Percentiles rank a stretch among this genome's conserved stretches.
Evolutionary conservation across 306 rosid genomes (phyloP).

Genomic region (Albizia julibrissin): DNA sequence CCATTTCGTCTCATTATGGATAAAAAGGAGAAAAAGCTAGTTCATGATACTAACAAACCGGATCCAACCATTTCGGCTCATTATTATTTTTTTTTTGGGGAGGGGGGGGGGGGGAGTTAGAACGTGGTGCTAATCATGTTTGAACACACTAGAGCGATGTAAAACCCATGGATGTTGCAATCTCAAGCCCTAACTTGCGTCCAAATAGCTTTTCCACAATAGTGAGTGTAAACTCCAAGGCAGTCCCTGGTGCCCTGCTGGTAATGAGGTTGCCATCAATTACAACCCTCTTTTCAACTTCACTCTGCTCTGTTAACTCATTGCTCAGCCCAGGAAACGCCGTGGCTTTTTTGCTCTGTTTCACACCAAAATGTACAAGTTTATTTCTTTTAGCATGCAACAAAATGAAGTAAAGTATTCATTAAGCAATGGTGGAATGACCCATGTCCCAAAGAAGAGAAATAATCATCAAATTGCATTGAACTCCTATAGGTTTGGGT

Average conservation of each 20-base stretch:
- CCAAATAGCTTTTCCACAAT: slow-evolving; percentile 66
- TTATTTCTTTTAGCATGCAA: not conserved
- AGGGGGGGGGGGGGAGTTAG: too few species aligned
- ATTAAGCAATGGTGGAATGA: not conserved
- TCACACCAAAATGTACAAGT: not conserved
- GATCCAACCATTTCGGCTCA: too few species aligned
- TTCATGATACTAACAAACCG: too few species aligned
- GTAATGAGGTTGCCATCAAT: slow-evolving; percentile 71
- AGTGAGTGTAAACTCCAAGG: slow-evolving; percentile 57
- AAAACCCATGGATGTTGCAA: slow-evolving; percentile 46
- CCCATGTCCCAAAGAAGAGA: too few species aligned
- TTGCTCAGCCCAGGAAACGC: slow-evolving; percentile 59
- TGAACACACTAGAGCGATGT: not conserved
- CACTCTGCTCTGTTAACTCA: slow-evolving; percentile 59
- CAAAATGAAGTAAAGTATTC: not conserved
- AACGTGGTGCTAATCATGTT: too few species aligned
- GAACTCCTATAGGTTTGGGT: too few species aligned
- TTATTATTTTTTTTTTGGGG: too few species aligned
- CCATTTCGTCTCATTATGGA: too few species aligned
- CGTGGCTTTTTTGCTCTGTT: slow-evolving; percentile 62
- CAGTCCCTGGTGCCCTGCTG: slow-evolving; percentile 70
- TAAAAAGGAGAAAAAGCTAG: too few species aligned
- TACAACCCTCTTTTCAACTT: slow-evolving; percentile 59
- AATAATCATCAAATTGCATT: too few species aligned
- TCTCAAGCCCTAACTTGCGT: slow-evolving; percentile 46